phyloP scores from a whole-genome alignment of 2,329 filamentous ascomycete species.

The Teratosphaeria destructans region DNA sequence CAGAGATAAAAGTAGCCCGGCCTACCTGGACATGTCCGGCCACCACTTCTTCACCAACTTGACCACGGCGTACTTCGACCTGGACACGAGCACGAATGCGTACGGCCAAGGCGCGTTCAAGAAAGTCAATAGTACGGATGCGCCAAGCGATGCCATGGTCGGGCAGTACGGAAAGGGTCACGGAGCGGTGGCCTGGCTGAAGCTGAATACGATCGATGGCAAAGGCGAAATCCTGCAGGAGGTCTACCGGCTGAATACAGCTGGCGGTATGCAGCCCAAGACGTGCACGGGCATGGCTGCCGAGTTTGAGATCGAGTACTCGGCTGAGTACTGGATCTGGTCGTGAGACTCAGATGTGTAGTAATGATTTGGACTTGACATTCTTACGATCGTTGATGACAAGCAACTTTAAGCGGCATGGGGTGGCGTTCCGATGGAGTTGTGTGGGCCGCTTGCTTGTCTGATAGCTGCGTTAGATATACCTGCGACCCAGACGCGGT shows the following conservation, averaged over 20 bases:
- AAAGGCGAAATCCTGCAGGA: conserved; percentile 55
- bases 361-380: background rate
- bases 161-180: conserved; percentile 51
- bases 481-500: conserved; percentile 5
- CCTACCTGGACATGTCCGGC: conserved; percentile 56
- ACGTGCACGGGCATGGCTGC: conserved; percentile 57
- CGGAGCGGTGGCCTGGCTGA: conserved; percentile 70
- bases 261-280: conserved; percentile 64
- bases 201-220: conserved; percentile 45
- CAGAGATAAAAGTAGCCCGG: conserved; percentile 33
- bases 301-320: conserved; percentile 66
- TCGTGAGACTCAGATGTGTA: background rate
- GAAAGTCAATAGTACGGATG: conserved; percentile 51
- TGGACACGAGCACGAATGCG: conserved; percentile 45
- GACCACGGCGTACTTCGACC: conserved; percentile 69
- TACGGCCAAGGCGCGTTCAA: conserved; percentile 53
- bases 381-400: background rate
- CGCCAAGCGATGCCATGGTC: conserved; percentile 50
- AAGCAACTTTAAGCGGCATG: conserved; percentile 4
- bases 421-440: background rate
- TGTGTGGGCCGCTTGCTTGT: background rate
- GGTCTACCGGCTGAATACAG: conserved; percentile 77
- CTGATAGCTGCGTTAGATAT: conserved; percentile 1
- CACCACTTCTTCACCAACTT: conserved; percentile 69
- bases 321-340: conserved; percentile 63